phyloP scores from a whole-genome alignment of 371 early-diverging fungal species.

The Mucor velutinosus region DNA sequence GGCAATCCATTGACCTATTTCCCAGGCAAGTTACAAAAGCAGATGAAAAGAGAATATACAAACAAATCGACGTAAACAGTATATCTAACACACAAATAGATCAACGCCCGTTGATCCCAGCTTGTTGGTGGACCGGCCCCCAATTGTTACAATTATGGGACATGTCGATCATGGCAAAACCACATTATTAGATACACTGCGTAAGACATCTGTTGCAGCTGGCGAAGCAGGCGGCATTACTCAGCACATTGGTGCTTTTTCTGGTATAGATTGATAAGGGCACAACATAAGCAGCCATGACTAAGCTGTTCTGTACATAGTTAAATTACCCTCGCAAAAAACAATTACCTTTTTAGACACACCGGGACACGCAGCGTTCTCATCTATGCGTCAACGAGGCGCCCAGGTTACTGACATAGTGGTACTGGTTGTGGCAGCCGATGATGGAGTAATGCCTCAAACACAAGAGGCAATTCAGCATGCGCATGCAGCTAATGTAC shows the following conservation, averaged over 20 bases:
- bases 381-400: slow-evolving; percentile 92
- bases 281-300: not conserved
- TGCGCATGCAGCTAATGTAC: slow-evolving; percentile 85
- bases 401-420: slow-evolving; percentile 94
- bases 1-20: slow-evolving; percentile 59
- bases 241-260: slow-evolving; percentile 97
- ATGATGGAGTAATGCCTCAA: slow-evolving; percentile 98
- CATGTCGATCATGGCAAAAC: slow-evolving; percentile 99
- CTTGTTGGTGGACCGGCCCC: slow-evolving; percentile 75
- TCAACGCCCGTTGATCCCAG: slow-evolving; percentile 73
- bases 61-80: not conserved
- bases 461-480: slow-evolving; percentile 95
- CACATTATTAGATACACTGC: slow-evolving; percentile 92
- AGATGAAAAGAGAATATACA: not conserved
- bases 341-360: slow-evolving; percentile 95
- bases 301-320: slow-evolving; percentile 26
- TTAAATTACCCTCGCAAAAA: slow-evolving; percentile 64
- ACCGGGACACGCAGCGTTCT: slow-evolving; percentile 96
- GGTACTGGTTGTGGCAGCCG: slow-evolving; percentile 94
- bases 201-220: slow-evolving; percentile 90
- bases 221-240: slow-evolving; percentile 98
- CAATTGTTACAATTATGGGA: slow-evolving; percentile 98
- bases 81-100: slow-evolving; percentile 29
- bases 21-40: slow-evolving; percentile 46
- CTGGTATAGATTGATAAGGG: slow-evolving; percentile 51